phyloP scores from a whole-genome alignment of 352 stramenopile species.

The Detonula confervacea region DNA sequence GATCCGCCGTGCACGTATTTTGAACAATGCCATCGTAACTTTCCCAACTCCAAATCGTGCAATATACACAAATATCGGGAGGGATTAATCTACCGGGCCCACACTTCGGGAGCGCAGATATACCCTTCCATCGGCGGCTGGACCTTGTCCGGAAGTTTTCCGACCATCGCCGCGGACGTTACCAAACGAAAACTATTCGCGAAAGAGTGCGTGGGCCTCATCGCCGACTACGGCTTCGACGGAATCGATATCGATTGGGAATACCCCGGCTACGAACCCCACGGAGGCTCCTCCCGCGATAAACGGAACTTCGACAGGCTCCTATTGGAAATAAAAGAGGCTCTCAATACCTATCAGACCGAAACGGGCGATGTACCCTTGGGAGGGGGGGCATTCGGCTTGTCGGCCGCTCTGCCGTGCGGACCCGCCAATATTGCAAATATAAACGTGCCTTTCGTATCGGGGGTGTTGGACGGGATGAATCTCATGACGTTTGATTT shows the following conservation, averaged over 20 bases:
- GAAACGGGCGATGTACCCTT: no score
- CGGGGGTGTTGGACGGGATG: slow-evolving; percentile 48
- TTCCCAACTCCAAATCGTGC: slow-evolving; percentile 41
- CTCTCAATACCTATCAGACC: slow-evolving; percentile 57
- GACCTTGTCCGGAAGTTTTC: slow-evolving; percentile 46
- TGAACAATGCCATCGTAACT: slow-evolving; percentile 55
- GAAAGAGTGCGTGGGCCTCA: slow-evolving; percentile 62
- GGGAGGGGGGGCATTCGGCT: slow-evolving; percentile 45
- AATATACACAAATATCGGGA: slow-evolving; percentile 47
- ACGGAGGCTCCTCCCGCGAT: slow-evolving; percentile 45
- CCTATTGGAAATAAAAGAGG: no score
- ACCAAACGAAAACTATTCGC: no score
- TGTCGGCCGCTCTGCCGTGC: slow-evolving; percentile 58
- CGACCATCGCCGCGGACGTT: no score
- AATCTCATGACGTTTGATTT: slow-evolving; percentile 66
- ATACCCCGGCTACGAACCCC: slow-evolving; percentile 41
- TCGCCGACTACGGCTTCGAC: slow-evolving; percentile 61
- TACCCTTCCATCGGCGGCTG: slow-evolving; percentile 59
- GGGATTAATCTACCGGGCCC: slow-evolving; percentile 49
- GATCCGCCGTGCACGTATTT: slow-evolving; percentile 27
- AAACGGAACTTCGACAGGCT: slow-evolving; percentile 50
- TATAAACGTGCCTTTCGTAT: slow-evolving; percentile 46
- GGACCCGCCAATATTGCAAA: slow-evolving; percentile 41
- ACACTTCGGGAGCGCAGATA: slow-evolving; percentile 46
- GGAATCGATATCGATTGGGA: slow-evolving; percentile 66